Percentiles rank a stretch among this genome's conserved stretches.
phyloP scores from a whole-genome alignment of 495 filamentous ascomycete species.

The Xylaria longipes region DNA sequence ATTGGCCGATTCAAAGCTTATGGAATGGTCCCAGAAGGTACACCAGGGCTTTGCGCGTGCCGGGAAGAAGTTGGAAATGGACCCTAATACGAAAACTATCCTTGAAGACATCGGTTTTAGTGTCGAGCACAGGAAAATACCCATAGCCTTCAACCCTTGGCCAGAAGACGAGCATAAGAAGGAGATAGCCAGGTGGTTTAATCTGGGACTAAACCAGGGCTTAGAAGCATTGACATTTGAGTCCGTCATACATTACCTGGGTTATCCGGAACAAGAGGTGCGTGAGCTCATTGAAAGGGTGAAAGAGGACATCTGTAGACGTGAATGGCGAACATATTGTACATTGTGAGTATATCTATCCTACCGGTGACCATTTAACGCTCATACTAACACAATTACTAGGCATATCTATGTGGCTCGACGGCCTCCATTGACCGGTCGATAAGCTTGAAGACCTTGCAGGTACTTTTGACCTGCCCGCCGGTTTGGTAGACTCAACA shows the following conservation, averaged over 20 bases:
- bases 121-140: slow-evolving; percentile 75
- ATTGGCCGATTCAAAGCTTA: slow-evolving; percentile 55
- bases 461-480: slow-evolving; percentile 31
- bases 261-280: slow-evolving; percentile 72
- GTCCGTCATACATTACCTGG: slow-evolving; percentile 71
- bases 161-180: slow-evolving; percentile 69
- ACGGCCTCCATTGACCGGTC: slow-evolving; percentile 35
- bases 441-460: slow-evolving; percentile 35
- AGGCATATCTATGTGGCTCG: slow-evolving; percentile 61
- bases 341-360: slow-evolving; percentile 65
- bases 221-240: slow-evolving; percentile 77
- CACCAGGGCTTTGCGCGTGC: slow-evolving; percentile 71
- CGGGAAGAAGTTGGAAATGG: slow-evolving; percentile 68
- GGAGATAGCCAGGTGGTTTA: slow-evolving; percentile 85
- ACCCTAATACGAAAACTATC: slow-evolving; percentile 67
- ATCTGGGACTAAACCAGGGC: slow-evolving; percentile 73
- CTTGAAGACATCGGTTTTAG: slow-evolving; percentile 79
- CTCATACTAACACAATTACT: slow-evolving; percentile 35
- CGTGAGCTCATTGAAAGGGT: slow-evolving; percentile 66
- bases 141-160: slow-evolving; percentile 82
- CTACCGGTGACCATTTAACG: not conserved
- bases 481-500: slow-evolving; percentile 30
- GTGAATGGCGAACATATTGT: slow-evolving; percentile 69
- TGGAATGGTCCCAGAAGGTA: slow-evolving; percentile 73
- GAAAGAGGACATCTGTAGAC: slow-evolving; percentile 71